Conservation (phyloP, 371 early-diverging fungal species). For the Rhizopus stolonifer region DNA sequence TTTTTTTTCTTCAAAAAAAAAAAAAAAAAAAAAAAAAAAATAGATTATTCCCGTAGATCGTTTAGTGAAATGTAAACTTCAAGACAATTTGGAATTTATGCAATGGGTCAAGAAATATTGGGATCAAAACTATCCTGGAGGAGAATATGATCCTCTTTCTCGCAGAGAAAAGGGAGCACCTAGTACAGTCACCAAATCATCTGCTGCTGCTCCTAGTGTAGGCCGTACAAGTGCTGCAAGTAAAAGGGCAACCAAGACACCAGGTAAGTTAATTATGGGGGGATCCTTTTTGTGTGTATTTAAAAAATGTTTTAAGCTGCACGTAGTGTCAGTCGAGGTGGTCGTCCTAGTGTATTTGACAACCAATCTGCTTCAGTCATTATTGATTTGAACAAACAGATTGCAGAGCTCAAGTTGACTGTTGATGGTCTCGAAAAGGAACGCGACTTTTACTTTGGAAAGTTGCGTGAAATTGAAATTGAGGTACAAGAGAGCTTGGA, state of each 20-base stretch:
- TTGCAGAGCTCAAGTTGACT: constrained; percentile 72
- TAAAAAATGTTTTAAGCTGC: too few species aligned
- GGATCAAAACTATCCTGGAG: constrained; percentile 82
- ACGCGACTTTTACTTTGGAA: constrained; percentile 91
- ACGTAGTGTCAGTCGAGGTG: constrained; percentile 30
- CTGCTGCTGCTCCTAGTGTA: neutral
- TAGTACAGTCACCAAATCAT: constrained; percentile 7
- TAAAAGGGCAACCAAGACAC: constrained; percentile 19
- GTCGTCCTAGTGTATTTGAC: constrained; percentile 22
- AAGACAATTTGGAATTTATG: constrained; percentile 94
- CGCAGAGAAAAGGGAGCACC: constrained; percentile 77
- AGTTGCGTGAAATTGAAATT: constrained; percentile 91
- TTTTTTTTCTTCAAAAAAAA: too few species aligned
- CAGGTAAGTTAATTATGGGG: too few species aligned
- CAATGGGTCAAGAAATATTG: constrained; percentile 91
- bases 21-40: neutral
- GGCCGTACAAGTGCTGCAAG: constrained; percentile 25
- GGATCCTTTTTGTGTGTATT: too few species aligned
- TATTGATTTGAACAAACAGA: constrained; percentile 69
- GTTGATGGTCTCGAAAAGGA: too few species aligned
- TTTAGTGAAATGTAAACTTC: constrained; percentile 88
- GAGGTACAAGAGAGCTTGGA: constrained; percentile 73
- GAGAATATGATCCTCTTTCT: constrained; percentile 75
- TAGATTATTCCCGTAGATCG: constrained; percentile 80
- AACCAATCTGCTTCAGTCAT: constrained; percentile 52